Percentiles rank a stretch among this genome's conserved stretches.
Evolutionary conservation across 2,329 filamentous ascomycete species (phyloP).

Genomic region (Microsporum canis): DNA sequence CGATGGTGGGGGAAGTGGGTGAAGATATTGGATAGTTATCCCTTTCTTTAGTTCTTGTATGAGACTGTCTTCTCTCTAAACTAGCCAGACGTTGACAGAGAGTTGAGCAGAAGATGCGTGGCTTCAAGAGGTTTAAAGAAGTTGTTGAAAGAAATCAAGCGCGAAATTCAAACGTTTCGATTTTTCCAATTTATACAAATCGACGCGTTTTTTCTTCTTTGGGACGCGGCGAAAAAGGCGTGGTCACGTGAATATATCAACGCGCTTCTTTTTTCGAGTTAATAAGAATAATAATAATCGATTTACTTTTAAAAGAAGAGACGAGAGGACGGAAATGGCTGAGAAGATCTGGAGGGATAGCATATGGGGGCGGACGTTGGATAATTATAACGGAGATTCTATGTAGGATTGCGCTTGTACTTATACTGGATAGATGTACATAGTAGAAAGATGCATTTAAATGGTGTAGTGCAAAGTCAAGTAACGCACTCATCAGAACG

Average conservation of each 20-base stretch:
- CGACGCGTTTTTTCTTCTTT: background rate
- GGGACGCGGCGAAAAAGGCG: background rate
- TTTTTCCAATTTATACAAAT: background rate
- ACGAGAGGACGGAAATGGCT: too few relatives aligned
- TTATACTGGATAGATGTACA: too few relatives aligned
- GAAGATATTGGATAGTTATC: background rate
- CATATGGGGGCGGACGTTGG: too few relatives aligned
- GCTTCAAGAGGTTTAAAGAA: background rate
- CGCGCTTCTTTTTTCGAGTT: background rate
- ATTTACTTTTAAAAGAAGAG: too few relatives aligned
- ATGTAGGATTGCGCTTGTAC: too few relatives aligned
- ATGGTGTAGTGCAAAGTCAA: background rate
- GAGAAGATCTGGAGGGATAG: too few relatives aligned
- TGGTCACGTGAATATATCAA: background rate
- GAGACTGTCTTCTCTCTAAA: background rate
- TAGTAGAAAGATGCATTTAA: too few relatives aligned
- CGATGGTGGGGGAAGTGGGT: background rate
- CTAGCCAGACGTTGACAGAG: background rate
- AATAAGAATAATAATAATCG: too few relatives aligned
- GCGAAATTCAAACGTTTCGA: background rate
- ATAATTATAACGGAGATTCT: too few relatives aligned
- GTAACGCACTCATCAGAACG: background rate
- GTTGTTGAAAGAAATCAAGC: background rate
- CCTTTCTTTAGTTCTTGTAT: background rate
- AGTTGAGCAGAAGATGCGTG: background rate